Conservation (phyloP, 441 rosid species). For the Raphanus hybrid region DNA sequence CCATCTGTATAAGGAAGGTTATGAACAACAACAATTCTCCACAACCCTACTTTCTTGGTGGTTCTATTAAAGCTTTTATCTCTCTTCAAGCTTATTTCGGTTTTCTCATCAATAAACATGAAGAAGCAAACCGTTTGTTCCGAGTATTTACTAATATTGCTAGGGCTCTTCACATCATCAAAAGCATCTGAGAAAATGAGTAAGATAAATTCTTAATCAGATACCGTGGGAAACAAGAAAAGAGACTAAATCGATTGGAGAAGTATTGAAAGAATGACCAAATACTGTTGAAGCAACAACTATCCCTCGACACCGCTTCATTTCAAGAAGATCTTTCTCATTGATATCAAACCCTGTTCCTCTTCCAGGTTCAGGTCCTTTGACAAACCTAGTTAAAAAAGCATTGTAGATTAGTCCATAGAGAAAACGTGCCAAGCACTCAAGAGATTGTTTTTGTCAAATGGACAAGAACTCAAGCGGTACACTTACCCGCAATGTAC, state of each 20-base stretch:
- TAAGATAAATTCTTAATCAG: slow-evolving; percentile 32
- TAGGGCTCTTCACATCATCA: slow-evolving; percentile 78
- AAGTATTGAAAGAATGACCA: slow-evolving; percentile 48
- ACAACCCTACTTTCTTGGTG: slow-evolving; percentile 65
- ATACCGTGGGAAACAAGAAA: background rate
- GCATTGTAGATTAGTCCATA: background rate
- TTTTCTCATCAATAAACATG: slow-evolving; percentile 89
- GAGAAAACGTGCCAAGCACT: slow-evolving; percentile 8
- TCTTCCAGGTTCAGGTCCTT: slow-evolving; percentile 74
- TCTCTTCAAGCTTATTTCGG: slow-evolving; percentile 64
- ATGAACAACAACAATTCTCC: slow-evolving; percentile 79
- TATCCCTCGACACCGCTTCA: slow-evolving; percentile 78
- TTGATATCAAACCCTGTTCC: slow-evolving; percentile 78
- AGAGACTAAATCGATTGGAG: background rate
- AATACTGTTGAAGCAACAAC: slow-evolving; percentile 90
- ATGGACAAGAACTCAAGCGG: background rate
- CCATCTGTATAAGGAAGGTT: slow-evolving; percentile 81
- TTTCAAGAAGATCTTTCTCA: slow-evolving; percentile 68
- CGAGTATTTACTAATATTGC: slow-evolving; percentile 70
- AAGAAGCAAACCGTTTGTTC: slow-evolving; percentile 71
- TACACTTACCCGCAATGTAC: slow-evolving; percentile 70
- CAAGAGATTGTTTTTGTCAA: background rate
- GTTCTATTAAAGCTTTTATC: slow-evolving; percentile 49
- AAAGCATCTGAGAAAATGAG: slow-evolving; percentile 62
- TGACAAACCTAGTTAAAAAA: slow-evolving; percentile 62